Percentiles rank a stretch among this genome's conserved stretches.
phyloP scores from a whole-genome alignment of 768 basidiomycete species.

The Leccinum variicolor region DNA sequence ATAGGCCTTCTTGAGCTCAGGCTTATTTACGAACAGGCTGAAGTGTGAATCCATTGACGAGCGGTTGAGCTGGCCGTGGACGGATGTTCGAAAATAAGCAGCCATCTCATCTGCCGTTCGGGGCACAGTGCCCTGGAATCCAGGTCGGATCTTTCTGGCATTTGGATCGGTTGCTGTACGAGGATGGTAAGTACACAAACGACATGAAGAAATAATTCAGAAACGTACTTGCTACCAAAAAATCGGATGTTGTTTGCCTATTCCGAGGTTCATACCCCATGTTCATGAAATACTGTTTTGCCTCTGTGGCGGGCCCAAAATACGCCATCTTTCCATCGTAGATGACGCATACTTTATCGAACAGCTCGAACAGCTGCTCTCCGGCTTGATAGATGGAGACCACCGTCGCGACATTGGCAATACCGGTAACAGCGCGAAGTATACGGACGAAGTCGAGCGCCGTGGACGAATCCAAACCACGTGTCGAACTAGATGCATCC shows the following conservation, averaged over 20 bases:
- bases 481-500: constrained; percentile 48
- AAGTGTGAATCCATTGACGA: constrained; percentile 47
- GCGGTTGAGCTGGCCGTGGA: constrained; percentile 40
- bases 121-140: constrained; percentile 40
- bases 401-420: constrained; percentile 51
- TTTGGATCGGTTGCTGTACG: constrained; percentile 52
- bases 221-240: constrained; percentile 43
- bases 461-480: constrained; percentile 65
- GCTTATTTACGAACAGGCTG: constrained; percentile 41
- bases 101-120: constrained; percentile 59
- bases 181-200: neutral
- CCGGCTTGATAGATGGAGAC: constrained; percentile 87
- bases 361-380: constrained; percentile 59
- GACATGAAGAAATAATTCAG: constrained; percentile 25
- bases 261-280: constrained; percentile 46
- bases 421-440: constrained; percentile 61
- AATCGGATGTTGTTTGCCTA: constrained; percentile 60
- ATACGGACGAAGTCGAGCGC: constrained; percentile 71
- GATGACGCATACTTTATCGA: constrained; percentile 43
- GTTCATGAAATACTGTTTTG: constrained; percentile 1
- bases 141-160: constrained; percentile 48
- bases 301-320: constrained; percentile 4
- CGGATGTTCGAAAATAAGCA: constrained; percentile 40
- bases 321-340: constrained; percentile 10
- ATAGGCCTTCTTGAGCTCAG: constrained; percentile 43